Percentiles rank a stretch among this genome's conserved stretches.
Conservation (phyloP, 2,329 filamentous ascomycete genomes). For the Colletotrichum eleusines region DNA sequence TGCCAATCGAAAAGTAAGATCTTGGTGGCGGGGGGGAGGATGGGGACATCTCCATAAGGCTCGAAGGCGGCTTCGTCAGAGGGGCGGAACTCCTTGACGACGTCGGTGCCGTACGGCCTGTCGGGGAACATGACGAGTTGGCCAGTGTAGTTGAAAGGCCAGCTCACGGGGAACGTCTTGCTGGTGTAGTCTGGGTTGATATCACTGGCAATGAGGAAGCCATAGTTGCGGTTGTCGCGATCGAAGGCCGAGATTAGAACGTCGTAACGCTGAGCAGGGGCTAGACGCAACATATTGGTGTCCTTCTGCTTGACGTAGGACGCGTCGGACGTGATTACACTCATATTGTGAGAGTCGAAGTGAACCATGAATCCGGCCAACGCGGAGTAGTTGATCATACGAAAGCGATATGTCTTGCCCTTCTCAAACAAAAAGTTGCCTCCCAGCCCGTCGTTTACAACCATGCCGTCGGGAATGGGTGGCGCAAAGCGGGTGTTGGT, state of each 20-base stretch:
- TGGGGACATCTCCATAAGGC: slow-evolving; percentile 64
- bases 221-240: slow-evolving; percentile 55
- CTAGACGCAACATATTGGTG: slow-evolving; percentile 55
- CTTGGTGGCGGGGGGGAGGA: slow-evolving; percentile 66
- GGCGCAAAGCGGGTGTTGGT: slow-evolving; percentile 56
- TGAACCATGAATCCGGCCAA: slow-evolving; percentile 58
- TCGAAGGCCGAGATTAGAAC: slow-evolving; percentile 58
- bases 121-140: slow-evolving; percentile 55
- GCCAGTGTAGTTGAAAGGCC: slow-evolving; percentile 58
- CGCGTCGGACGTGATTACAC: slow-evolving; percentile 59
- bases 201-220: slow-evolving; percentile 58
- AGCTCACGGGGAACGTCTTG: slow-evolving; percentile 45
- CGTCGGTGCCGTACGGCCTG: slow-evolving; percentile 47
- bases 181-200: slow-evolving; percentile 57
- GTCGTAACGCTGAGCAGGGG: slow-evolving; percentile 61
- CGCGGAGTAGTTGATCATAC: slow-evolving; percentile 61
- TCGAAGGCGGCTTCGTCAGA: slow-evolving; percentile 73
- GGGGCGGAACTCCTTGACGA: slow-evolving; percentile 58
- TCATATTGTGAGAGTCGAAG: slow-evolving; percentile 59
- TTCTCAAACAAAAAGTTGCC: slow-evolving; percentile 53
- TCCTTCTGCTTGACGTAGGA: slow-evolving; percentile 54
- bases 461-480: slow-evolving; percentile 55
- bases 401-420: slow-evolving; percentile 61
- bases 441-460: slow-evolving; percentile 58
- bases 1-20: slow-evolving; percentile 67